phyloP scores from a whole-genome alignment of 768 basidiomycete species.

The Boletus eberwhitei region DNA sequence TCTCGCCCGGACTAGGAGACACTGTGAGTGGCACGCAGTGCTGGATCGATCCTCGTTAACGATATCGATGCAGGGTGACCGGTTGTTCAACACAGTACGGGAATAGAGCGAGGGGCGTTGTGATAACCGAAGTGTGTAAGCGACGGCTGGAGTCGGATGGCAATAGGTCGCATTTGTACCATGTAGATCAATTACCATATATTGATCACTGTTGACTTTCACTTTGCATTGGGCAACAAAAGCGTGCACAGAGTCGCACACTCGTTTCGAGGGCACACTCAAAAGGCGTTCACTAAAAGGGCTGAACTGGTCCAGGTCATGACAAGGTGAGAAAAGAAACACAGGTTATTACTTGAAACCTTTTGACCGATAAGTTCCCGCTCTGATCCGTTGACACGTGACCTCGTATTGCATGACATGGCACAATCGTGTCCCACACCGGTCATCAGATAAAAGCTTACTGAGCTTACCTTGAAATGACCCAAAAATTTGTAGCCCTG shows the following conservation, averaged over 20 bases:
- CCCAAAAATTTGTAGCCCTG: no score
- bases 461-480: background rate
- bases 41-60: background rate
- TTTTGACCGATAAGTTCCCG: no score
- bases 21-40: slow-evolving; percentile 49
- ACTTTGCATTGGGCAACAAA: no score
- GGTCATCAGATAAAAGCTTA: no score
- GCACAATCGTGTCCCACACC: slow-evolving; percentile 31
- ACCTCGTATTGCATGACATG: slow-evolving; percentile 27
- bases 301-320: no score
- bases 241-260: no score
- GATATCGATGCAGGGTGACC: slow-evolving; percentile 61
- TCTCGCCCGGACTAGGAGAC: slow-evolving; percentile 90
- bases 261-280: no score
- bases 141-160: background rate
- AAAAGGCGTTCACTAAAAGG: no score
- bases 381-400: slow-evolving; percentile 23
- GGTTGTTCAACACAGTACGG: slow-evolving; percentile 73
- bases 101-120: slow-evolving; percentile 19
- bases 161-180: background rate
- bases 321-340: no score
- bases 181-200: background rate
- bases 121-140: background rate
- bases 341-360: no score
- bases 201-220: background rate